A percentile compares a stretch with the other conserved stretches of the same genome.
Conservation (phyloP, 2,329 filamentous ascomycete genomes). For the Trichoderma citrinoviride region DNA sequence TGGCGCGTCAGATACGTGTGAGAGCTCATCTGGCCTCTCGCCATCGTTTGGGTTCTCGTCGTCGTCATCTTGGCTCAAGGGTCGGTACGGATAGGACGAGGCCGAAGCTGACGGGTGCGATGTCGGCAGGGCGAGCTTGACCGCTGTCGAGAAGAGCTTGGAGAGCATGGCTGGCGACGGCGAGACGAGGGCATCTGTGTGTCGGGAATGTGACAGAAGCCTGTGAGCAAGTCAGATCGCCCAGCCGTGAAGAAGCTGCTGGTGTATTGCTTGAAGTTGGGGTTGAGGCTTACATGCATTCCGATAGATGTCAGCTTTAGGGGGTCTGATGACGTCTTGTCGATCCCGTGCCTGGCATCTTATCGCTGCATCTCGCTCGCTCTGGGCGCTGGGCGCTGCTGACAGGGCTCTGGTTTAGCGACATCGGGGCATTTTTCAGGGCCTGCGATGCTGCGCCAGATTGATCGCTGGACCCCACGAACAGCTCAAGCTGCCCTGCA, state of each 20-base stretch:
- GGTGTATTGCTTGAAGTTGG: not conserved
- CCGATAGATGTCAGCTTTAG: constrained; percentile 3
- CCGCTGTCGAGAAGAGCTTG: constrained; percentile 12
- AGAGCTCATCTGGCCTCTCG: constrained; percentile 1
- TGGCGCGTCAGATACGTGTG: not conserved
- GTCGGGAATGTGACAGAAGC: not conserved
- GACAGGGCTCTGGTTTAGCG: constrained; percentile 5
- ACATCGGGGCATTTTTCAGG: not conserved
- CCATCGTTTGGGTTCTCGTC: constrained; percentile 20
- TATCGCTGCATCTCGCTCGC: constrained; percentile 1
- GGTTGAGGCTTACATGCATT: not conserved
- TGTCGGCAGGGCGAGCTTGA: constrained; percentile 3
- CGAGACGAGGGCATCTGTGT: not conserved
- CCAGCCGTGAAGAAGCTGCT: not conserved
- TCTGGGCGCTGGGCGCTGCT: not conserved
- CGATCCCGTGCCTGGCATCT: not conserved
- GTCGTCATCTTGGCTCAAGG: constrained; percentile 28
- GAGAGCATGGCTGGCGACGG: constrained; percentile 11
- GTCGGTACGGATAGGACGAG: constrained; percentile 31
- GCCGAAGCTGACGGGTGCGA: constrained; percentile 13
- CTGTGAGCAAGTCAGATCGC: not conserved
- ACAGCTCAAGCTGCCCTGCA: too few species aligned
- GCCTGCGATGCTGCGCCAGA: not conserved
- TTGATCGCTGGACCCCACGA: not conserved
- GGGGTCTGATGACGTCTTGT: constrained; percentile 10